These are phyloP conservation scores for Schizonepeta tenuifolia DNA, from an alignment of 257 asterid species.

Conservation along the genomic window DNA sequence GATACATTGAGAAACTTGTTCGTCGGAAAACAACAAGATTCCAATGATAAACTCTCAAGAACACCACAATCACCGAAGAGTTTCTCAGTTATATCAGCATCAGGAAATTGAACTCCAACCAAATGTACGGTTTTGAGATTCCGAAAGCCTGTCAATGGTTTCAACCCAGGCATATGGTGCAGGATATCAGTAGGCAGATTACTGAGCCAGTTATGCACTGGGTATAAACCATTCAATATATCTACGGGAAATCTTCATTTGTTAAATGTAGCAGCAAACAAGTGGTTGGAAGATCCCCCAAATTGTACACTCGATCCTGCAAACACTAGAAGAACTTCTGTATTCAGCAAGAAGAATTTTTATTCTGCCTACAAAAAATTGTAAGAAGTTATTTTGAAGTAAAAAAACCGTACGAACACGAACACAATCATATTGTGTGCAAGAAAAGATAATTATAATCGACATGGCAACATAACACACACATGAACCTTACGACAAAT, in stretches of 20 bases:
- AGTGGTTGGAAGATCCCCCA: slow-evolving; percentile 7
- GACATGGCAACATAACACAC: too few relatives aligned
- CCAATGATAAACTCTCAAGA: slow-evolving; percentile 33
- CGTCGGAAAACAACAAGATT: slow-evolving; percentile 20
- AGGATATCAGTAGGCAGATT: slow-evolving; percentile 31
- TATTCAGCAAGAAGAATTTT: background rate
- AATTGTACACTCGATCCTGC: slow-evolving; percentile 8
- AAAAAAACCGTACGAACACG: too few relatives aligned
- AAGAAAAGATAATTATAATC: too few relatives aligned
- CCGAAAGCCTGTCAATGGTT: slow-evolving; percentile 12
- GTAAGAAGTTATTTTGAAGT: background rate
- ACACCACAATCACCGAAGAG: slow-evolving; percentile 31
- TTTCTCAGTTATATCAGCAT: slow-evolving; percentile 21
- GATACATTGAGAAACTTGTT: slow-evolving; percentile 24
- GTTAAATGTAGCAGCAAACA: background rate
- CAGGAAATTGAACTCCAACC: slow-evolving; percentile 29
- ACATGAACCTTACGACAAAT: too few relatives aligned
- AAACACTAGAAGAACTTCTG: background rate
- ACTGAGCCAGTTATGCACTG: slow-evolving; percentile 19
- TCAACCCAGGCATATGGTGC: background rate
- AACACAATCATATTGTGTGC: too few relatives aligned
- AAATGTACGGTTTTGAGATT: slow-evolving; percentile 32
- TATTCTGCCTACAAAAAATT: background rate
- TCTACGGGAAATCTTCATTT: background rate
- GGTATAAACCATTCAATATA: background rate